These are phyloP conservation scores for Vitis hybrid DNA, from an alignment of 177 flowering plant genomes.

Conservation along the genomic window DNA sequence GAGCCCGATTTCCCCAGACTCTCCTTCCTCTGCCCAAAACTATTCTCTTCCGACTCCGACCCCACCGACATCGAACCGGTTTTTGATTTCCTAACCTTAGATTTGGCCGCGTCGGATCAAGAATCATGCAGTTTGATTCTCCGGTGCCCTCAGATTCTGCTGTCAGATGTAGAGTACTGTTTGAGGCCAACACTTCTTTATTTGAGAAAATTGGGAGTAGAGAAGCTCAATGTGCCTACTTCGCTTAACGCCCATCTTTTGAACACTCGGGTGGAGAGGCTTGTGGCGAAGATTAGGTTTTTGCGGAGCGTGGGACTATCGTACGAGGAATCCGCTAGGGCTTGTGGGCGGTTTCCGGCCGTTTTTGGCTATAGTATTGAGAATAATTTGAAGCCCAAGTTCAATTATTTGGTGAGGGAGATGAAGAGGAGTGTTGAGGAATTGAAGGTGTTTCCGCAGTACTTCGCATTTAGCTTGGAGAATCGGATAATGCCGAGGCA, in stretches of 20 bases:
- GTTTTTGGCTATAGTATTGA: conserved; percentile 60
- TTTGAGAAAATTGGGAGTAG: conserved; percentile 38
- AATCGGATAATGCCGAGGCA: conserved; percentile 62
- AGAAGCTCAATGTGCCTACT: conserved; percentile 45
- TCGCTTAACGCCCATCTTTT: conserved; percentile 54
- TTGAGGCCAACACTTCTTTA: conserved; percentile 47
- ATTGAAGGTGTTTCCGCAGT: conserved; percentile 68
- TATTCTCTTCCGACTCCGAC: conserved; percentile 42
- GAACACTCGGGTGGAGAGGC: conserved; percentile 48
- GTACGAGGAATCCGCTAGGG: conserved; percentile 39
- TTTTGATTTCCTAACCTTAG: conserved; percentile 45
- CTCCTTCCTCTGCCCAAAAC: conserved; percentile 42
- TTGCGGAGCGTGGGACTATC: conserved; percentile 46
- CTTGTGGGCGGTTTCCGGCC: conserved; percentile 54
- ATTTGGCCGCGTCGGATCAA: conserved; percentile 38
- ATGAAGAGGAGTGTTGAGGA: conserved; percentile 61
- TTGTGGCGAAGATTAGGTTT: conserved; percentile 37
- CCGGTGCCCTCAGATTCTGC: conserved; percentile 47
- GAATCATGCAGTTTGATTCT: conserved; percentile 40
- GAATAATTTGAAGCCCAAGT: conserved; percentile 54
- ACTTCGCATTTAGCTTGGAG: conserved; percentile 59
- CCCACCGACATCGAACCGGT: conserved; percentile 44
- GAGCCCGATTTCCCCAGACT: conserved; percentile 52
- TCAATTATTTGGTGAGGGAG: conserved; percentile 49
- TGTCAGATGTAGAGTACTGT: conserved; percentile 45